Evolutionary conservation across 2,329 filamentous ascomycete species (phyloP), one percentile per base, ranked within the genome.

Genomic region (Stachybotrys echinatus): DNA sequence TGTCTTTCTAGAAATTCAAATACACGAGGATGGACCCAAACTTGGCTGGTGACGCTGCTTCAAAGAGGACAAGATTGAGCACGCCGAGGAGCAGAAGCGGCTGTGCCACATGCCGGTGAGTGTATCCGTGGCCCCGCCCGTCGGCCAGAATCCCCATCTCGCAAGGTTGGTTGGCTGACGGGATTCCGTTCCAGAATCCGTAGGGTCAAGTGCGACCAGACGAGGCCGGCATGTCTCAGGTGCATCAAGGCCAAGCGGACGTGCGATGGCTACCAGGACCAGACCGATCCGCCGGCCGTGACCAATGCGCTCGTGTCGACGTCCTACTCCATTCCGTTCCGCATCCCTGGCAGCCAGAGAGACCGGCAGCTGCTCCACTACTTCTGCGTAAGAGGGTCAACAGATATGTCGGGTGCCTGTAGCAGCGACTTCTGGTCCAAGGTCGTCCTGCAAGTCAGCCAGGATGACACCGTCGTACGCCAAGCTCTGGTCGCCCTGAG

Each of bases 361-460:
- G 54, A 56, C 27, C 48, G 54, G 4, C 42, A 50, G 44, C 21
- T 56, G 23, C 47, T 56, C n/a, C 54, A 56, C 34, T 53, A 54
- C 45, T 56, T 52, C 45, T 56, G 52, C 47, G 49, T 48, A 10
- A 23, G 49, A 23, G 50, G 48, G 7, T 48, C 52, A 12, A n/a
- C 22, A 2, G 54, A 54, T 18, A 38, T 56, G 20, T 50, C 54
- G 7, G 54, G 52, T 10, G 54, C 42, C 45, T 8, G 53, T 4
- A 38, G 20, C 21, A 44, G 51, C 22, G 49, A 49, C 14, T 56
- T 56, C 47, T 56, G 54, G 54, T 42, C 44, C 37, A 40, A 21
- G 20, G 48, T 48, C 4, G 54, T 51, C 4, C 48, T 56, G 10
- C 47, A 51, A n/a, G 38, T 34, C 17, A 52, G 52, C 46, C 52